These are phyloP conservation scores for Leccinum griseonigrum DNA, from an alignment of 1,284 basidiomycete species.

Conservation along the genomic window DNA sequence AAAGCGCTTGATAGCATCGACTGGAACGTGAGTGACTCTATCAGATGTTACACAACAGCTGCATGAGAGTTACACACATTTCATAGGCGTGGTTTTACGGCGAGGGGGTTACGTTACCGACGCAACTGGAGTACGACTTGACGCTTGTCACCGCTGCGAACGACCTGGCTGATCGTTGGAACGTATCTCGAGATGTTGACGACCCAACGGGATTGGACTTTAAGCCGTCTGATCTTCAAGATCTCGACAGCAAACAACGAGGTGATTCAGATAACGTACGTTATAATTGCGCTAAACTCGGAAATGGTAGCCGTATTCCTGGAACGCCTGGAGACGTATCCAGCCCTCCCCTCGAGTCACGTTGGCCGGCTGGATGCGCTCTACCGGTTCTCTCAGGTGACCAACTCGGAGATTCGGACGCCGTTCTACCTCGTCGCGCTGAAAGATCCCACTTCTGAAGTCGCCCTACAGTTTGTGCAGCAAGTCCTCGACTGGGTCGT, in stretches of 20 bases:
- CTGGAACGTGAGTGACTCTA: conserved; percentile 62
- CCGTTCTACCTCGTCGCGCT: conserved; percentile 70
- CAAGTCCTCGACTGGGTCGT: conserved; percentile 70
- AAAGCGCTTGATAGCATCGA: conserved; percentile 74
- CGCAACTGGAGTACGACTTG: conserved; percentile 81
- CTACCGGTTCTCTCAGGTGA: conserved; percentile 52
- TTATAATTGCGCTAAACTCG: neutral
- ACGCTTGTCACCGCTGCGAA: conserved; percentile 74
- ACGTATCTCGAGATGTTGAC: conserved; percentile 52
- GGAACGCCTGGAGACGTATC: conserved; percentile 59
- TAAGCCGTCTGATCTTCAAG: conserved; percentile 50
- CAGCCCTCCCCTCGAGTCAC: conserved; percentile 54
- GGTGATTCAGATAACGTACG: conserved; percentile 34
- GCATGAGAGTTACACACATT: neutral
- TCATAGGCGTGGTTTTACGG: conserved; percentile 84
- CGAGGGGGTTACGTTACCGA: conserved; percentile 75
- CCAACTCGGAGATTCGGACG: conserved; percentile 71
- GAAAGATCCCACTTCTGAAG: conserved; percentile 45
- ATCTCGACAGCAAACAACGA: conserved; percentile 67
- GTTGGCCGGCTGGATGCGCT: conserved; percentile 52
- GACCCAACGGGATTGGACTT: conserved; percentile 52
- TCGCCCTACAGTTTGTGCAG: conserved; percentile 46
- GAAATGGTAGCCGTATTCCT: conserved; percentile 63
- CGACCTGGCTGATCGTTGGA: conserved; percentile 77
- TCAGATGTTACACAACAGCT: neutral